Evolutionary conservation across 176 grass and related monocot genomes (phyloP), one percentile per base, ranked within the genome.

Genomic region (Oropetium thomaeum): DNA sequence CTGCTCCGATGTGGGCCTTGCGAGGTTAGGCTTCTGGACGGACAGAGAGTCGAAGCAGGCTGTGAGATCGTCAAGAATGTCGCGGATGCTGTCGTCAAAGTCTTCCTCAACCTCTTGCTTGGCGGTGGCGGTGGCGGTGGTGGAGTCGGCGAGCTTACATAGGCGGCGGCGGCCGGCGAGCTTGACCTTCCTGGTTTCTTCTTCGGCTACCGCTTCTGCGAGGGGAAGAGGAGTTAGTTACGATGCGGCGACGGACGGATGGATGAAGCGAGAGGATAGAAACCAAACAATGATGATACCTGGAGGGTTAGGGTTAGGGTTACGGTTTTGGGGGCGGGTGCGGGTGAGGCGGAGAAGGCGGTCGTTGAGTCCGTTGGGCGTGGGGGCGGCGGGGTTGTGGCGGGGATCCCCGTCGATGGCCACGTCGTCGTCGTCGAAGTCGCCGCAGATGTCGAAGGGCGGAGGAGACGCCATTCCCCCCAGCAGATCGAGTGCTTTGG

Each of bases 281-380:
- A 10, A 30, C 7, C 32, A 10, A 10, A 30, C 7, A 25, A 9
- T 10, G n/a, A 8, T 3, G 37, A 12, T 83, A 83, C 81, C 81
- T 69, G 5, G 33, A 42, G 40, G 30, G 8, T 2, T 61, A 14
- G 78, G 20, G 32, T 70, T 80, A 72, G 73, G 82, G 79, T 34
- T 86, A 65, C 83, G 84, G 73, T 87, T 83, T 44, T 48, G 67
- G 29, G 62, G 72, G 32, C 78, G 75, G 31, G 14, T 80, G 68
- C 67, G 78, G 20, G 86, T 78, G 83, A 91, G 84, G 66, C 79
- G 77, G 64, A 87, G 73, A 15, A 93, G 81, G 47, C 86, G 88
- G 40, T 97, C 86, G 71, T 97, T 93, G 71, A 97, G 88, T 62
- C 95, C 92, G 74, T 91, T 89, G 54, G 94, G 90, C 38, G 92